Evolutionary conservation across 2,329 filamentous ascomycete genomes (phyloP), one percentile per base, ranked within the genome.

Genomic region (Myriosclerotinia curreyana): DNA sequence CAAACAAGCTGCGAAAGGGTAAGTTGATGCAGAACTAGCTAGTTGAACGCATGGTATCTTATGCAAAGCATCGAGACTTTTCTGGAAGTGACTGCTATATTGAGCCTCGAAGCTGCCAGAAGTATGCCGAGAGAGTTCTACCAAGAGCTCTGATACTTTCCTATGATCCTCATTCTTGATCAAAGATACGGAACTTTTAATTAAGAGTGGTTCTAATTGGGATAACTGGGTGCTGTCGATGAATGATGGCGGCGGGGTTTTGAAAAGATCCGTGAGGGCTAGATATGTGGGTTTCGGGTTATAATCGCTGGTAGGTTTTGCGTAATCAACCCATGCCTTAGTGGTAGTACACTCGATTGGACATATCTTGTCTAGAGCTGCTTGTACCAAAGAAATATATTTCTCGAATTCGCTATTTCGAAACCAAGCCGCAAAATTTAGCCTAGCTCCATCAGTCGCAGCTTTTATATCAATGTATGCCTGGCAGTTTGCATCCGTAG

Each of bases 21-120:
- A 14, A 34, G 40, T 31, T 46, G 5, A 9, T 8, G 8, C 14
- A 31, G 40, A 12, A n/a, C n/a, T n/a, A 46, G 28, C 20, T 22
- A 56, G 20, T 20, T 55, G 22, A 62, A 22, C 11, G 17, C 9
- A n/a, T 55, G 38, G n/a, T 3, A 63, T n/a, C 15, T 50, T 15
- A 12, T 61, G 54, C 67, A 59, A 70, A 11, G 66, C 62, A 46
- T 66, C 34, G 4, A 63, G 17, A 44, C 65, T 67, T 34, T 67
- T 60, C 55, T 58, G 65, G 12, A 70, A 48, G 44, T 69, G 55
- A 31, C 46, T 36, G 20, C 65, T 49, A 38, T 69, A 70, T 42
- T 40, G 49, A 8, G 50, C 34, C 50, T 70, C 65, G 42, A 68
- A 66, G 20, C 50, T 14, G 1, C 64, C 66, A 11, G 49, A 54